These are phyloP conservation scores for Mycena albidolilacea DNA, from an alignment of 768 basidiomycete species.

Conservation along the genomic window DNA sequence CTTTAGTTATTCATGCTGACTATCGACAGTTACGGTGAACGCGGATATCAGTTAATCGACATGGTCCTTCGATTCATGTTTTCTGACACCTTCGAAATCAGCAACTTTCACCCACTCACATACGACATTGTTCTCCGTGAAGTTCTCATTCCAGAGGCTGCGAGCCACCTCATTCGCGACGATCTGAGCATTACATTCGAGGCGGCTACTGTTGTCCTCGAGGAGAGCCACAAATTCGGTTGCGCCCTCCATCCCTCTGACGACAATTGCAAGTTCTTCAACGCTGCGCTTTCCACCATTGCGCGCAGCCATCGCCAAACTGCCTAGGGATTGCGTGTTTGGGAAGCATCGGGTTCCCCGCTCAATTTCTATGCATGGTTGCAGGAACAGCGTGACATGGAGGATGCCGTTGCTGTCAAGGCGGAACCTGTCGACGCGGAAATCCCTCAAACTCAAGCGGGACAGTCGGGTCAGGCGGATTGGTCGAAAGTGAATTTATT, in stretches of 20 bases:
- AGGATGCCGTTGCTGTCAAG: no score
- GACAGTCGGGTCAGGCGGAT: no score
- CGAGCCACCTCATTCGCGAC: not conserved
- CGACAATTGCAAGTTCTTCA: not conserved
- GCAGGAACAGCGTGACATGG: not conserved
- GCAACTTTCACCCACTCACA: not conserved
- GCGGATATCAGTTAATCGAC: not conserved
- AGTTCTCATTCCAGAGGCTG: conserved; percentile 18
- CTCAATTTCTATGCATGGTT: not conserved
- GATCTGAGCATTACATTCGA: not conserved
- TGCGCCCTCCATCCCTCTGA: not conserved
- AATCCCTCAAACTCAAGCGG: no score
- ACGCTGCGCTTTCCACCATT: not conserved
- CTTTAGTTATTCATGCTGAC: no score
- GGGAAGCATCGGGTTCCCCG: not conserved
- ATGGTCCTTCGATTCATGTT: conserved; percentile 15
- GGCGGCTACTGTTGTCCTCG: not conserved
- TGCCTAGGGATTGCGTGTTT: not conserved
- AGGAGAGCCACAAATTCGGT: conserved; percentile 1
- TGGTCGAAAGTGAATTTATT: no score
- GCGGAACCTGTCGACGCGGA: no score
- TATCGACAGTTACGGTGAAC: conserved; percentile 23
- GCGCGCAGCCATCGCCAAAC: not conserved
- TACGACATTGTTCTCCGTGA: conserved; percentile 10
- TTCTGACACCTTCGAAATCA: not conserved